Evolutionary conservation across 1,139 yeast species (phyloP).

Genomic region (Diutina rugosa): DNA sequence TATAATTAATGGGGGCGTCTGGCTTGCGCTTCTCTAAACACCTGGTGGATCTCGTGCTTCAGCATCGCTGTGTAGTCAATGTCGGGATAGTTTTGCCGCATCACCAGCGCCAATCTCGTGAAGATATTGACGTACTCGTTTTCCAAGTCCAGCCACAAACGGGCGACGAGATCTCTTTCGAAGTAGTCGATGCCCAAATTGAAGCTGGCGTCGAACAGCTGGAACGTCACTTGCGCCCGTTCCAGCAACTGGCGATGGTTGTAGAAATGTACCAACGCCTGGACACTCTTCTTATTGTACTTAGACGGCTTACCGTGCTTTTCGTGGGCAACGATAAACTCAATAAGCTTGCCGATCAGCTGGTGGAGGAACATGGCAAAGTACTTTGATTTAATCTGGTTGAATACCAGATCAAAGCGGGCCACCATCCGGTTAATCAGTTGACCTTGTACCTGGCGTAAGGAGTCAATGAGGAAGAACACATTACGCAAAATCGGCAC

Average conservation of each 20-base stretch:
- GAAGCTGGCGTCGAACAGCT: constrained; percentile 50
- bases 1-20: neutral
- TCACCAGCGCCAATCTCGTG: constrained; percentile 13
- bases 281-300: constrained; percentile 46
- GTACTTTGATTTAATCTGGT: constrained; percentile 24
- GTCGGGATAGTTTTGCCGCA: neutral
- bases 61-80: neutral
- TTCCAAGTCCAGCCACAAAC: constrained; percentile 32
- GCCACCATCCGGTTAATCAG: constrained; percentile 23
- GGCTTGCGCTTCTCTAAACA: neutral
- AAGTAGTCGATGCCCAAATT: constrained; percentile 26
- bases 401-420: constrained; percentile 36
- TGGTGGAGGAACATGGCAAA: constrained; percentile 34
- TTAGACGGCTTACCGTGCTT: constrained; percentile 45
- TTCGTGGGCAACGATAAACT: constrained; percentile 47
- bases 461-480: constrained; percentile 42
- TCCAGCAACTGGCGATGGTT: constrained; percentile 45
- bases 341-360: constrained; percentile 47
- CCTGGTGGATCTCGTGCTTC: constrained; percentile 1
- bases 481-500: constrained; percentile 54
- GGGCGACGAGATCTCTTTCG: constrained; percentile 34
- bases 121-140: constrained; percentile 22
- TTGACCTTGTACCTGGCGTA: constrained; percentile 17
- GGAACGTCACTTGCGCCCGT: constrained; percentile 43
- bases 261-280: constrained; percentile 41